phyloP scores from a whole-genome alignment of 2,329 filamentous ascomycete species.

The Ascochyta koolunga region DNA sequence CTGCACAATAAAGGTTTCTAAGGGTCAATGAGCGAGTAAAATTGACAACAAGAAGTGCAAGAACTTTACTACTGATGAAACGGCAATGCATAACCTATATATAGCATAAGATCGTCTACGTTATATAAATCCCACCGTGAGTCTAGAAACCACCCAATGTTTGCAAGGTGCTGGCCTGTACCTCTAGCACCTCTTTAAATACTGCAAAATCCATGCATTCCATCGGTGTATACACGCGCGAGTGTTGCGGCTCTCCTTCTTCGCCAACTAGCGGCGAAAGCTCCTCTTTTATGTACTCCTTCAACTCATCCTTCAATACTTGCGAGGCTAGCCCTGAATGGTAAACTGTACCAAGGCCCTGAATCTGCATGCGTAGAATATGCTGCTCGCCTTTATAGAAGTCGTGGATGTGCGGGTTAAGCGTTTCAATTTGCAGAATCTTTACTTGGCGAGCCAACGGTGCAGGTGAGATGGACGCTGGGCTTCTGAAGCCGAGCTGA shows the following conservation, averaged over 20 bases:
- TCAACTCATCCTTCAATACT: background rate
- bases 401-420: constrained; percentile 24
- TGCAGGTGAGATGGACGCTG: background rate
- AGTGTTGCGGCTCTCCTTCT: background rate
- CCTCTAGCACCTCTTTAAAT: too few species aligned
- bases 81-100: too few species aligned
- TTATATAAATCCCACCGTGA: too few species aligned
- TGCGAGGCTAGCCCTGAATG: constrained; percentile 10
- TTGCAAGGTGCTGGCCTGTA: too few species aligned
- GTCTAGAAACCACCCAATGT: too few species aligned
- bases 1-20: too few species aligned
- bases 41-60: too few species aligned
- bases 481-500: background rate
- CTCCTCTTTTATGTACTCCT: background rate
- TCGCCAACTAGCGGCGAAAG: background rate
- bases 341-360: constrained; percentile 23
- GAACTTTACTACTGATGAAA: too few species aligned
- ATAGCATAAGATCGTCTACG: too few species aligned
- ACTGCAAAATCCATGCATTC: too few species aligned
- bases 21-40: too few species aligned
- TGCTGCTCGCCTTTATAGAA: constrained; percentile 17
- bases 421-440: constrained; percentile 22
- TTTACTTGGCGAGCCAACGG: background rate
- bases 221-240: too few species aligned
- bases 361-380: constrained; percentile 19